These are phyloP conservation scores for Monilinia vaccinii-corymbosi DNA, from an alignment of 2,329 filamentous ascomycete genomes.

Conservation along the genomic window DNA sequence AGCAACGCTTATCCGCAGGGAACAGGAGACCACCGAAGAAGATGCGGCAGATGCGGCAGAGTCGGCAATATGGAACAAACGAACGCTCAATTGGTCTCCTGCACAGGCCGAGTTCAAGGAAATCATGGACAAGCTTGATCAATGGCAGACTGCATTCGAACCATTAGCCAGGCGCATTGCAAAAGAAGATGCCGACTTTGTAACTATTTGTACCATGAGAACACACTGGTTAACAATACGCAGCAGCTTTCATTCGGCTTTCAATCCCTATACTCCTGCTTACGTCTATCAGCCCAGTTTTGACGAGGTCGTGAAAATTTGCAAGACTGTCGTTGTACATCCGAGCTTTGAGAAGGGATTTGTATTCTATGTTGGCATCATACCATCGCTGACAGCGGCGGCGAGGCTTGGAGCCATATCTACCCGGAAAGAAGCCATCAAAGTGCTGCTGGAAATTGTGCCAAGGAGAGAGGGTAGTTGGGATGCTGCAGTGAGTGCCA, in stretches of 20 bases:
- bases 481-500: background rate
- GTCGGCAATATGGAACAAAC: slow-evolving; percentile 1
- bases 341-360: slow-evolving; percentile 1
- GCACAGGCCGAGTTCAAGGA: background rate
- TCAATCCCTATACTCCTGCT: background rate
- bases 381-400: background rate
- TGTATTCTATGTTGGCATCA: slow-evolving; percentile 1
- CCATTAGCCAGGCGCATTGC: background rate
- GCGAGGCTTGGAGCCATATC: background rate
- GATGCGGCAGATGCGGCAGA: background rate
- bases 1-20: background rate
- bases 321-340: background rate
- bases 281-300: background rate
- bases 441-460: slow-evolving; percentile 2
- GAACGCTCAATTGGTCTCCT: background rate
- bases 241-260: background rate
- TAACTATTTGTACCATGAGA: background rate
- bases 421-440: background rate
- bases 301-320: background rate
- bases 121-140: background rate
- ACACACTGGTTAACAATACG: background rate
- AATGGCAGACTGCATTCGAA: slow-evolving; percentile 1
- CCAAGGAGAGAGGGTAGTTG: slow-evolving; percentile 7
- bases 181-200: background rate
- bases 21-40: background rate